These are phyloP conservation scores for Fusarium duplospermum DNA, from an alignment of 2,329 filamentous ascomycete species.

Conservation along the genomic window DNA sequence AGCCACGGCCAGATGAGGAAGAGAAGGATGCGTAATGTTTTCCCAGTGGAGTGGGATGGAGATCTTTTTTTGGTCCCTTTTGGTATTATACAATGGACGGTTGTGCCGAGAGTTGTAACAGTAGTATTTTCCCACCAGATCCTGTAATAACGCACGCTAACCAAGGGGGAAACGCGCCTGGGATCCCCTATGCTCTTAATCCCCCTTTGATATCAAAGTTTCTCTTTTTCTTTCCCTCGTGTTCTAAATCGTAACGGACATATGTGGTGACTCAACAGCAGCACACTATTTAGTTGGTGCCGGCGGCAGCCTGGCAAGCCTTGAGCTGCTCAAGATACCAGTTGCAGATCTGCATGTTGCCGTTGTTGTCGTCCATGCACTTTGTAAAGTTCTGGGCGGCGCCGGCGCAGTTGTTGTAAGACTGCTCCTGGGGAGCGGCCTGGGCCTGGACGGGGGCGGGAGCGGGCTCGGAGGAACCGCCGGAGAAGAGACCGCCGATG, in stretches of 20 bases:
- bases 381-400: constrained; percentile 89
- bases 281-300: constrained; percentile 63
- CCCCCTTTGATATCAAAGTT: constrained; percentile 4
- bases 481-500: constrained; percentile 88
- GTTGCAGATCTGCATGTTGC: constrained; percentile 94
- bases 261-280: constrained; percentile 18
- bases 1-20: constrained; percentile 72
- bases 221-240: constrained; percentile 6
- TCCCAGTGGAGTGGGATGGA: constrained; percentile 43
- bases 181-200: constrained; percentile 24
- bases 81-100: constrained; percentile 45
- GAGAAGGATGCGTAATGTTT: constrained; percentile 49
- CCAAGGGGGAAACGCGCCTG: constrained; percentile 19
- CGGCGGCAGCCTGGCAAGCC: constrained; percentile 83
- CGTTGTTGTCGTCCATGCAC: constrained; percentile 96
- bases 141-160: constrained; percentile 39
- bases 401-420: constrained; percentile 77
- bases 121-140: constrained; percentile 32
- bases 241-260: not conserved
- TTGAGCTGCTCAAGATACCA: constrained; percentile 99
- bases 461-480: constrained; percentile 70
- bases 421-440: constrained; percentile 59
- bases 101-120: constrained; percentile 41
- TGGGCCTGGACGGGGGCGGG: constrained; percentile 61
- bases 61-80: constrained; percentile 33